Percentiles rank a stretch among this genome's conserved stretches.
Evolutionary conservation across 1,284 basidiomycete species (phyloP).

Genomic region (Rhodotorula sp.): DNA sequence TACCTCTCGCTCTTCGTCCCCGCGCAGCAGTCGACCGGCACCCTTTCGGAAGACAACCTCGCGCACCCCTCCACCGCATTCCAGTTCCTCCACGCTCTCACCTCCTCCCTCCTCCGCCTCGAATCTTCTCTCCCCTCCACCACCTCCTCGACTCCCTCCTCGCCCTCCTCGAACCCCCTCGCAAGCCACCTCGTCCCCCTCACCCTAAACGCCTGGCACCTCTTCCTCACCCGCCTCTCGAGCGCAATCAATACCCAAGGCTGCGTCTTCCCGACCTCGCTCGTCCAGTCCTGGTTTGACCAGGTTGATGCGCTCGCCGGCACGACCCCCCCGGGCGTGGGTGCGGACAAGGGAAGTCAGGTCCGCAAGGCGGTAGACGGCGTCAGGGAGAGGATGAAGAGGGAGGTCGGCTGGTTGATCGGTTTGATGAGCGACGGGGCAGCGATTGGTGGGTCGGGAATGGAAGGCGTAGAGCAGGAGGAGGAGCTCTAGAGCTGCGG

Average conservation of each 20-base stretch:
- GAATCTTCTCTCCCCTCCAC: conserved; percentile 24
- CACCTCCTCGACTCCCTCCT: neutral
- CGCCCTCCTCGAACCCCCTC: conserved; percentile 10
- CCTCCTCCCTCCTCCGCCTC: conserved; percentile 22
- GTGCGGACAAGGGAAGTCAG: neutral
- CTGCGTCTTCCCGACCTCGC: conserved; percentile 32
- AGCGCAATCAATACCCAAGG: conserved; percentile 36
- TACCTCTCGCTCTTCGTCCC: conserved; percentile 29
- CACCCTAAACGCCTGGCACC: conserved; percentile 42
- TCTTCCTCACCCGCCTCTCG: conserved; percentile 39
- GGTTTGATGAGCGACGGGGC: conserved; percentile 4
- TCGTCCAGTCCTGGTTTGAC: conserved; percentile 37
- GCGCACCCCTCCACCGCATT: conserved; percentile 42
- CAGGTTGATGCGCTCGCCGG: conserved; percentile 33
- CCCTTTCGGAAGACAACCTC: conserved; percentile 24
- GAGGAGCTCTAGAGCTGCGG: conserved; percentile 22
- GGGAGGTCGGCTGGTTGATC: conserved; percentile 42
- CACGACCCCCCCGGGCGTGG: neutral
- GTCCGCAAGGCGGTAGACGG: conserved; percentile 38
- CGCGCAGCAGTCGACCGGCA: conserved; percentile 7
- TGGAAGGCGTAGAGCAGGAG: conserved; percentile 26
- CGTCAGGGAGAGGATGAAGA: conserved; percentile 39
- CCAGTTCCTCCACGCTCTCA: conserved; percentile 36
- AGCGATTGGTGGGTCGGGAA: neutral
- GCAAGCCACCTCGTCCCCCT: conserved; percentile 32